Evolutionary conservation across 2,329 filamentous ascomycete species (phyloP), one percentile per base, ranked within the genome.

Genomic region (Zymoseptoria brevis): DNA sequence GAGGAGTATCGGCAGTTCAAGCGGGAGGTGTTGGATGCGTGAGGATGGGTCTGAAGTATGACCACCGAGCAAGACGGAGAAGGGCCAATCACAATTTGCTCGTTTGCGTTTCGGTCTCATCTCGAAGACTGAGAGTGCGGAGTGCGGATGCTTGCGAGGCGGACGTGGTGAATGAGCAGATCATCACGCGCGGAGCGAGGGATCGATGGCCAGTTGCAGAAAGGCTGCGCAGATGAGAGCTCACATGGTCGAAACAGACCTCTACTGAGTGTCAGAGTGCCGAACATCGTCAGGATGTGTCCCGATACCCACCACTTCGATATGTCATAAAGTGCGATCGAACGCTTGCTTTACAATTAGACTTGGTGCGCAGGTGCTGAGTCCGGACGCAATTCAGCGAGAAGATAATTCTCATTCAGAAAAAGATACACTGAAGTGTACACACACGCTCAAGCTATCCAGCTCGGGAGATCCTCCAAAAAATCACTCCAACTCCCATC

Each of bases 371-470:
- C 4, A 45, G 1, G 3, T 45, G 11, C 35, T 16, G 16, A 16
- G 16, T 16, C 11, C 13, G 16, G n/a, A 16, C 1, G 16, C 11
- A 45, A 1, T 6, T 45, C 13, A 45, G 11, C 35, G 35, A 45
- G 35, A 45, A 45, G 13, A 45, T 45, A 45, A 16, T n/a, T 45
- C 35, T 45, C 35, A 45, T 45, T 45, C 35, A 45, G 35, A 16
- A 45, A 29, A 45, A 45, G 35, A 45, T 45, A 45, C 35, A 45
- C 35, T 56, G 22, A 21, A 51, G 53, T 41, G 53, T 35, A 58
- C 24, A 55, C 50, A 16, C 48, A 51, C 48, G 41, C 50, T 55
- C 60, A 54, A 57, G 50, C 58, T 50, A 57, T 54, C 52, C 50
- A 30, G 52, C 59, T 49, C 57, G 50, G 53, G 35, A 53, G 35